Evolutionary conservation across 495 filamentous ascomycete species (phyloP), one percentile per base, ranked within the genome.

Genomic region (Melanomma pulvis-pyrius): DNA sequence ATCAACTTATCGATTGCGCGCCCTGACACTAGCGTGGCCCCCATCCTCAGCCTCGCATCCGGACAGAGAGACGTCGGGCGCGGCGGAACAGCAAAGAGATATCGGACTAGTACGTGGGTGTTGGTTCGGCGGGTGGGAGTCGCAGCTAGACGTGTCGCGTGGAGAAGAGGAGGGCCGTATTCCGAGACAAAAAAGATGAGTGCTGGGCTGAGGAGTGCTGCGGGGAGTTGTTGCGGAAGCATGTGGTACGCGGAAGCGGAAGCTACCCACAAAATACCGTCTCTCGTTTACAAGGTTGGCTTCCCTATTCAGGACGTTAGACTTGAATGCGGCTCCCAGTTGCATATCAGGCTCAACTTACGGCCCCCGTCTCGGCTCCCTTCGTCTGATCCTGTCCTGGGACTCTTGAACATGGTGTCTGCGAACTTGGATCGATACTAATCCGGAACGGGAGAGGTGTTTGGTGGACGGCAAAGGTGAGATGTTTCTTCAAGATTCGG

Each of bases 181-280:
- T 44, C 58, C 48, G 59, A 63, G 34, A 53, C 48, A 53, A 46
- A 63, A 63, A 26, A 44, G 50, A 61, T 51, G 44, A 24, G 15
- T 26, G 30, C 44, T 15, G 21, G n/a, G 25, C 13, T 32, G 15
- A 26, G 25, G 41, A 25, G 17, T n/a, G 36, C 3, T 24, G 24
- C 30, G 8, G 39, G 8, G 39, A 44, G 30, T 34, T 4, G 30
- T 34, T 34, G 30, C 30, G 5, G 30, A 12, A 4, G 30, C 30
- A 12, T 4, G 30, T 12, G 30, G 30, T 34, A 4, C 32, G 32
- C 32, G 6, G 13, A 6, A 7, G 8, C 8, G 4, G 4, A 15
- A n/a, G 39, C 39, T 44, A 6, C 13, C 17, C n/a, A 15, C 9
- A 44, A 15, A 44, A 15, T 6, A 6, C 4, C 2, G 9, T n/a